These are phyloP conservation scores for Nitzschia palea DNA, from an alignment of 108 stramenopile species.

Conservation along the genomic window DNA sequence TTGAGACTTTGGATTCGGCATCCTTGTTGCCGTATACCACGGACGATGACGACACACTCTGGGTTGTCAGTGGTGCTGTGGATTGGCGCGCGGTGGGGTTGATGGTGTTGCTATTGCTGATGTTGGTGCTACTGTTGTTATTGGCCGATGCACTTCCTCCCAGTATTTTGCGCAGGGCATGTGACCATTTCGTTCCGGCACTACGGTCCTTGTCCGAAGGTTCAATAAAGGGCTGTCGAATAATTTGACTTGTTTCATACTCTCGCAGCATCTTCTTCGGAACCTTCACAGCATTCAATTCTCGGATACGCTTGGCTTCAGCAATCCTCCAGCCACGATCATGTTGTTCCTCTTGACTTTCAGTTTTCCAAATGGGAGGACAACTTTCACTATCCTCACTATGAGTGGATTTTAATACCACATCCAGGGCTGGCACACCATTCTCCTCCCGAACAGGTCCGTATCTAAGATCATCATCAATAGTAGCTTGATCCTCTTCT, in stretches of 20 bases:
- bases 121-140: neutral
- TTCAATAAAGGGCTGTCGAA: neutral
- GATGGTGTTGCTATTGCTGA: neutral
- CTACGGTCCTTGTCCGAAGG: neutral
- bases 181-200: neutral
- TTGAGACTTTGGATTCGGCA: too few relatives aligned
- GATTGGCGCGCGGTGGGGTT: neutral
- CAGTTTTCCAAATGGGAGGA: slow-evolving; percentile 20
- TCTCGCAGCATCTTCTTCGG: slow-evolving; percentile 1
- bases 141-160: too few relatives aligned
- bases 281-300: slow-evolving; percentile 20
- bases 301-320: slow-evolving; percentile 8
- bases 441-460: neutral
- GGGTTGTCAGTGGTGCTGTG: too few relatives aligned
- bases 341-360: neutral
- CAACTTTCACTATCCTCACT: slow-evolving; percentile 17
- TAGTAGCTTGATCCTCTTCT: slow-evolving; percentile 1
- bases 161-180: neutral
- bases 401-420: neutral
- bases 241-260: neutral
- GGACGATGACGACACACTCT: too few relatives aligned
- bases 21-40: too few relatives aligned
- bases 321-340: neutral
- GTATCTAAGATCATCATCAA: slow-evolving; percentile 8
- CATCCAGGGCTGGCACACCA: neutral